Evolutionary conservation across 2,329 filamentous ascomycete genomes (phyloP).

Genomic region (Camillea tinctor): DNA sequence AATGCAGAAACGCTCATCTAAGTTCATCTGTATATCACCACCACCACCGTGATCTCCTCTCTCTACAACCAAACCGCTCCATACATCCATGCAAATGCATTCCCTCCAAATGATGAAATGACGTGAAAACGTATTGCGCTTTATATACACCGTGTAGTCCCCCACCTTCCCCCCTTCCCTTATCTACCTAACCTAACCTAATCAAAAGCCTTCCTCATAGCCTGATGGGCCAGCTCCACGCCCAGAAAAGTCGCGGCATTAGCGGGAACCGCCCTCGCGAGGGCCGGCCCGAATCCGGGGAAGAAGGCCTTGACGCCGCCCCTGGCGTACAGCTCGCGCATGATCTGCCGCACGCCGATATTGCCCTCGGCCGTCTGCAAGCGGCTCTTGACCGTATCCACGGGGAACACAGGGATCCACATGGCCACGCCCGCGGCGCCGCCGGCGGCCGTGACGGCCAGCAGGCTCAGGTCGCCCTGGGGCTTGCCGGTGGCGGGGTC

Average conservation of each 20-base stretch:
- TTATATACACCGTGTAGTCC: too few species aligned
- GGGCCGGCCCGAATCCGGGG: constrained; percentile 89
- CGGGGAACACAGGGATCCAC: constrained; percentile 98
- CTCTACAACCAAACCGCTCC: too few species aligned
- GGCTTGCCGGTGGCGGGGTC: constrained; percentile 72
- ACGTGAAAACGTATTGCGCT: too few species aligned
- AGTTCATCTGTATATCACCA: too few species aligned
- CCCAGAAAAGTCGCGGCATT: constrained; percentile 94
- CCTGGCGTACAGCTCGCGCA: constrained; percentile 76
- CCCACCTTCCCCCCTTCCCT: too few species aligned
- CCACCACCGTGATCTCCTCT: too few species aligned
- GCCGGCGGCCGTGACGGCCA: constrained; percentile 81
- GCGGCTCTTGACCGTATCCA: constrained; percentile 94
- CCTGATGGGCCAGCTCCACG: constrained; percentile 79
- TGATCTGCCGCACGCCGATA: constrained; percentile 75
- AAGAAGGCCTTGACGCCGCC: constrained; percentile 93
- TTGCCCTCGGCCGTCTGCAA: constrained; percentile 89
- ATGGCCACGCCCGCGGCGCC: constrained; percentile 92
- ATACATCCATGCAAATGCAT: too few species aligned
- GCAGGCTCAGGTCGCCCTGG: constrained; percentile 73
- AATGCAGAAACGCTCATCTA: too few species aligned
- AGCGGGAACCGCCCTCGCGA: constrained; percentile 89
- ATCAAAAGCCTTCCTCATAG: constrained; percentile 74
- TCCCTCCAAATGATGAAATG: too few species aligned
- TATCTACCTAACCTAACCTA: too few species aligned